Evolutionary conservation across 2,329 filamentous ascomycete genomes (phyloP).

Genomic region (Colletotrichum magnum): DNA sequence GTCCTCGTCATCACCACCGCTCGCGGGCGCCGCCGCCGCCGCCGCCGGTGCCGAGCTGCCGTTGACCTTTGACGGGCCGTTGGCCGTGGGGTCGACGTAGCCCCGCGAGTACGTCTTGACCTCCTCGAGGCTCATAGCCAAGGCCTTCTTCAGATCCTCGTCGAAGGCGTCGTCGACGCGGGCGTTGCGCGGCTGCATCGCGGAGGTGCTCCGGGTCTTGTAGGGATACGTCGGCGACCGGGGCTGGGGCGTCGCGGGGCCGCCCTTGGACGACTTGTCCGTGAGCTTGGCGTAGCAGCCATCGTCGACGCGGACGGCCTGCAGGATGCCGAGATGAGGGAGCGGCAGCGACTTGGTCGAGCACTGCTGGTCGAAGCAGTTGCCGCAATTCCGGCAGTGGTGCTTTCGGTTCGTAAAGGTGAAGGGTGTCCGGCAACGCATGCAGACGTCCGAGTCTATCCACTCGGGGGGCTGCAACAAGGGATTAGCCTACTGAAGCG

Average conservation of each 20-base stretch:
- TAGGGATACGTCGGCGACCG: slow-evolving; percentile 65
- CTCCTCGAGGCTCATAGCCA: slow-evolving; percentile 98
- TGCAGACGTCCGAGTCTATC: slow-evolving; percentile 98
- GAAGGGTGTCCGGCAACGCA: slow-evolving; percentile 95
- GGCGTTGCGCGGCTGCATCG: slow-evolving; percentile 92
- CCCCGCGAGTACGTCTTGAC: slow-evolving; percentile 82
- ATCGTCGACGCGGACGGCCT: slow-evolving; percentile 94
- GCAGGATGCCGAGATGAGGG: slow-evolving; percentile 92
- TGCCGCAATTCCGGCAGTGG: slow-evolving; percentile 97
- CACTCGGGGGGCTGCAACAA: slow-evolving; percentile 86
- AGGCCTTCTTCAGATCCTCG: slow-evolving; percentile 91
- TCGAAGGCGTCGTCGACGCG: slow-evolving; percentile 93
- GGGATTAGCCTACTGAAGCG: slow-evolving; percentile 11
- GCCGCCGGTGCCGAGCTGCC: slow-evolving; percentile 47
- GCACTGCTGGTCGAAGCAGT: slow-evolving; percentile 96
- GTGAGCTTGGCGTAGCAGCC: slow-evolving; percentile 93
- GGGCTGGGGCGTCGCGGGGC: slow-evolving; percentile 42
- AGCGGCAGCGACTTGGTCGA: slow-evolving; percentile 90
- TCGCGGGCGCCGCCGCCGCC: slow-evolving; percentile 47
- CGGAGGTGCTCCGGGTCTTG: slow-evolving; percentile 75
- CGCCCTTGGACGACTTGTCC: slow-evolving; percentile 73
- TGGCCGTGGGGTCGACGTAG: slow-evolving; percentile 74
- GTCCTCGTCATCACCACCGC: slow-evolving; percentile 85
- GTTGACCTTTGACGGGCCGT: slow-evolving; percentile 51
- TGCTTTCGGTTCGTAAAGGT: slow-evolving; percentile 99